Percentiles rank a stretch among this genome's conserved stretches.
These are phyloP conservation scores for Rhizophagus sp. DNA, from an alignment of 192 early-diverging fungal species.

Conservation along the genomic window DNA sequence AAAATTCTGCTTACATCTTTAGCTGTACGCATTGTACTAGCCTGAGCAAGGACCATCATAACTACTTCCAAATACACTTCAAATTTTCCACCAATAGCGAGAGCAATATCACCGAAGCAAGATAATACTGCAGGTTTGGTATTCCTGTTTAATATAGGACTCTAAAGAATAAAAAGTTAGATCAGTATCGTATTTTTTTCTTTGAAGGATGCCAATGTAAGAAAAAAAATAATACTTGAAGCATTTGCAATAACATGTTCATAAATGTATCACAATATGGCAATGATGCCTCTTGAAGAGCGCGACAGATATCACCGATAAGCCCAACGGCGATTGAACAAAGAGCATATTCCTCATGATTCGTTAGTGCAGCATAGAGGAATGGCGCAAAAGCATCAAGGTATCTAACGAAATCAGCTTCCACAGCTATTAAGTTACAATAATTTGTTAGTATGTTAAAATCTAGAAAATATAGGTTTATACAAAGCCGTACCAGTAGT, in stretches of 20 bases:
- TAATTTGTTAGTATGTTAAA: background rate
- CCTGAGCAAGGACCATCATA: conserved; percentile 87
- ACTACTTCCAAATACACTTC: conserved; percentile 77
- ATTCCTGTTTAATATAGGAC: conserved; percentile 73
- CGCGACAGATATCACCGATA: conserved; percentile 95
- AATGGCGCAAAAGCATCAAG: conserved; percentile 84
- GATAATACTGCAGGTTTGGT: conserved; percentile 95
- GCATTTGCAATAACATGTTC: conserved; percentile 73
- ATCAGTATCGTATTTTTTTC: background rate
- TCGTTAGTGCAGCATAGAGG: conserved; percentile 79
- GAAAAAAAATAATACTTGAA: conserved; percentile 53
- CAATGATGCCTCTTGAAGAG: conserved; percentile 70
- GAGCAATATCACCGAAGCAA: conserved; percentile 97
- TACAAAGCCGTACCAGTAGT: conserved; percentile 53
- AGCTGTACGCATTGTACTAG: conserved; percentile 66
- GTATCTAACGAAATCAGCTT: conserved; percentile 85
- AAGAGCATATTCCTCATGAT: conserved; percentile 90
- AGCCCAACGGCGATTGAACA: conserved; percentile 94
- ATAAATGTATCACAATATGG: conserved; percentile 89
- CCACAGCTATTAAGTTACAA: conserved; percentile 60
- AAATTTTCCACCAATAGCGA: conserved; percentile 89
- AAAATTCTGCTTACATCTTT: conserved; percentile 4
- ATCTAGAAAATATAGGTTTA: conserved; percentile 7
- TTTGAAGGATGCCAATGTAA: too few species aligned
- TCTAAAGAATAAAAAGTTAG: conserved; percentile 34